Evolutionary conservation across 1,139 yeast species (phyloP).

Genomic region (Pichia sp.): DNA sequence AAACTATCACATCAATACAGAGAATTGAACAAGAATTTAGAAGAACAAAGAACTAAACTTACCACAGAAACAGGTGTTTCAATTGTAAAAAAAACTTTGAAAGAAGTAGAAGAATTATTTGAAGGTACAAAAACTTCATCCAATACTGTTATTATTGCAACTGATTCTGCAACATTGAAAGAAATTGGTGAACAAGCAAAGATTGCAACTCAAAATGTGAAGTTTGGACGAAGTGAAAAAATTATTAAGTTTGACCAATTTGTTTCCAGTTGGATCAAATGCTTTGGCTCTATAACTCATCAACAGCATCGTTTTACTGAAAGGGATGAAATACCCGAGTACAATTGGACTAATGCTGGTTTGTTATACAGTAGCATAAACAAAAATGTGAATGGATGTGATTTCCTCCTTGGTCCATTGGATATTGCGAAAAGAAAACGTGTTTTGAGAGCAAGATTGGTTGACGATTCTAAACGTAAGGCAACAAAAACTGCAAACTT

Average conservation of each 20-base stretch:
- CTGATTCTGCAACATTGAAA: conserved; percentile 40
- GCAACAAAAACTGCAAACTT: conserved; percentile 47
- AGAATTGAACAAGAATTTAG: conserved; percentile 29
- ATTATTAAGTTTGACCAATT: conserved; percentile 45
- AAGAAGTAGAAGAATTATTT: conserved; percentile 34
- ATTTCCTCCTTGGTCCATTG: conserved; percentile 68
- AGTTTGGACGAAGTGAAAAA: conserved; percentile 47
- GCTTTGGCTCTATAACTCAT: conserved; percentile 19
- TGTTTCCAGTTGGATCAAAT: conserved; percentile 34
- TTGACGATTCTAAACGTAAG: conserved; percentile 38
- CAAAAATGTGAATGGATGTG: conserved; percentile 43
- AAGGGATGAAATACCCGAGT: conserved; percentile 20
- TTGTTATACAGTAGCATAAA: conserved; percentile 44
- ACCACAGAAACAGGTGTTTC: conserved; percentile 39
- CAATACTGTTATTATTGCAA: conserved; percentile 34
- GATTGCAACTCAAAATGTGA: conserved; percentile 51
- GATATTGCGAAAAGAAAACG: conserved; percentile 52
- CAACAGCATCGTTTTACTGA: conserved; percentile 5
- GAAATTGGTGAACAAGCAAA: conserved; percentile 42
- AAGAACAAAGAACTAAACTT: conserved; percentile 33
- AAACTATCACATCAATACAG: conserved; percentile 31
- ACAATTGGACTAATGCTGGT: conserved; percentile 60
- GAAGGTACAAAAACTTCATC: conserved; percentile 29
- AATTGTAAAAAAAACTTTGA: conserved; percentile 32
- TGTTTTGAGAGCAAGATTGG: conserved; percentile 31